phyloP scores from a whole-genome alignment of 2,329 filamentous ascomycete genomes.

The Lizonia empirigonia region DNA sequence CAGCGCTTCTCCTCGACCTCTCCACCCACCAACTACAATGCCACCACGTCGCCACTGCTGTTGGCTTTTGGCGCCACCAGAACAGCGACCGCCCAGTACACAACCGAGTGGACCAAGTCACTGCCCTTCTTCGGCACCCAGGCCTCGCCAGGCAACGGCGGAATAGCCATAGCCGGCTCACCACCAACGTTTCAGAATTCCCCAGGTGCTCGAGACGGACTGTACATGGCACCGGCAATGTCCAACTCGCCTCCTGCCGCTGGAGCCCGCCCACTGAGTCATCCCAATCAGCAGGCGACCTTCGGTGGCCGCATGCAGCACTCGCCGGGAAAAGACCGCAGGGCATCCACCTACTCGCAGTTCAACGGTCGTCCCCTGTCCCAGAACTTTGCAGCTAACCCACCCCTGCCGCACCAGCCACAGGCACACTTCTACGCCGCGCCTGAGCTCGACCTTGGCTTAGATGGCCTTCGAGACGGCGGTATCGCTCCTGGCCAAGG shows the following conservation, averaged over 20 bases:
- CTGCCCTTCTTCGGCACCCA: conserved; percentile 51
- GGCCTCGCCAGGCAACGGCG: conserved; percentile 45
- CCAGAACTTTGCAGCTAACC: conserved; percentile 56
- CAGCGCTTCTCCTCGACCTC: conserved; percentile 45
- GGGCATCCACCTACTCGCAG: conserved; percentile 61
- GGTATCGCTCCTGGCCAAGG: conserved; percentile 67
- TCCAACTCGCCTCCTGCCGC: conserved; percentile 44
- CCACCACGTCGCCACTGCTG: conserved; percentile 47
- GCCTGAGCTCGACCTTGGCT: conserved; percentile 70
- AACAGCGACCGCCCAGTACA: conserved; percentile 46
- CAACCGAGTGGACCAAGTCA: conserved; percentile 56
- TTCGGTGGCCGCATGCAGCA: conserved; percentile 49
- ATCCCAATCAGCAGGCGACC: conserved; percentile 53
- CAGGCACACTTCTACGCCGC: conserved; percentile 79
- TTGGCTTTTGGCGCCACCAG: conserved; percentile 48
- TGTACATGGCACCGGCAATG: conserved; percentile 49
- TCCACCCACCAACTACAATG: conserved; percentile 43
- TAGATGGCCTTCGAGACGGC: conserved; percentile 54
- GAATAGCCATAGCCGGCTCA: conserved; percentile 54
- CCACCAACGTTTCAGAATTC: conserved; percentile 50
- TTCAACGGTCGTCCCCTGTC: conserved; percentile 50
- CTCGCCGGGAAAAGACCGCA: conserved; percentile 46
- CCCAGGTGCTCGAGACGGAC: conserved; percentile 36
- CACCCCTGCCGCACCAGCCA: conserved; percentile 74
- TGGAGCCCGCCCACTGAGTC: conserved; percentile 50